Evolutionary conservation across 2,329 filamentous ascomycete species (phyloP).

Genomic region (Dactylonectria estremocensis): DNA sequence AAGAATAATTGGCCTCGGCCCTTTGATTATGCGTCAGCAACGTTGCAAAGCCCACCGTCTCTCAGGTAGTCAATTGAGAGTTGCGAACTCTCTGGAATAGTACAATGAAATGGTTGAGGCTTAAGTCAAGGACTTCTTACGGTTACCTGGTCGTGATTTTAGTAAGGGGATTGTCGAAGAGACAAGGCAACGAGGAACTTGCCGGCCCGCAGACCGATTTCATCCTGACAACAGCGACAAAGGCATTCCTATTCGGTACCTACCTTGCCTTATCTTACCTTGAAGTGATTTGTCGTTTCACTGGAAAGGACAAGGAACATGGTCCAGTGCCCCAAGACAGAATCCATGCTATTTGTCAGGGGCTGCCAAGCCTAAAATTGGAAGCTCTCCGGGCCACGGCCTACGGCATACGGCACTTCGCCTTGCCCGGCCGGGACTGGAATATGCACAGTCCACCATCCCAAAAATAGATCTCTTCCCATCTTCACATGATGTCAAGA

Average conservation of each 20-base stretch:
- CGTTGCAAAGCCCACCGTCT: neutral
- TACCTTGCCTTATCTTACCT: no score
- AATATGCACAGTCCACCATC: conserved; percentile 6
- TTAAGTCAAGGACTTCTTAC: no score
- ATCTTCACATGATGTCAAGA: conserved; percentile 22
- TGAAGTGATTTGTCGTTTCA: neutral
- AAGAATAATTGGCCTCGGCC: neutral
- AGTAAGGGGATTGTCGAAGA: neutral
- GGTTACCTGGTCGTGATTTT: no score
- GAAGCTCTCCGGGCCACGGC: neutral
- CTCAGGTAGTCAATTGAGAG: neutral
- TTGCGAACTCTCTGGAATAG: neutral
- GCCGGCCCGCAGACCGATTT: neutral
- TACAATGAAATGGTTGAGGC: neutral
- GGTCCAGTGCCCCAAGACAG: neutral
- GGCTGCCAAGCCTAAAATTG: conserved; percentile 1
- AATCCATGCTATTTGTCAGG: neutral
- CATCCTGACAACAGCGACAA: neutral
- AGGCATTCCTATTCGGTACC: neutral
- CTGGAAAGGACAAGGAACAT: neutral
- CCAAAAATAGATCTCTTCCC: conserved; percentile 1
- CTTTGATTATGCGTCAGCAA: neutral
- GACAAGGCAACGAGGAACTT: neutral
- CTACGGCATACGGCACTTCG: no score
- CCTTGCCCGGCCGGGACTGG: neutral